Evolutionary conservation across 1,284 basidiomycete species (phyloP), one percentile per base, ranked within the genome.

Genomic region (Ganoderma meredithae): DNA sequence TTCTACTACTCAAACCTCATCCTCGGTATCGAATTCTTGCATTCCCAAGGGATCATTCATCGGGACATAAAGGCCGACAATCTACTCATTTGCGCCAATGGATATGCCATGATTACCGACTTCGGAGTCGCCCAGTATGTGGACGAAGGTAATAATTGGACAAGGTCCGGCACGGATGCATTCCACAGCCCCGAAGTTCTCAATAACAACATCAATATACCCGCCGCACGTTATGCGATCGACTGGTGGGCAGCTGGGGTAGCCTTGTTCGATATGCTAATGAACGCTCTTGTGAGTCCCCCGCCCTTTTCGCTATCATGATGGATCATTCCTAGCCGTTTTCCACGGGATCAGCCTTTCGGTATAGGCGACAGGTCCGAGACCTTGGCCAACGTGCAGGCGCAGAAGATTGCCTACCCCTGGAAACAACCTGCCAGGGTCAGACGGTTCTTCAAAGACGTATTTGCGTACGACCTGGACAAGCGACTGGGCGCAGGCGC

Each of bases 41-140:
- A 93, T 74, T 82, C 79, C 43, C 85, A 91, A 71, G 89, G 89
- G 67, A 88, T 95, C 71, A 88, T 93, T 5, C 95, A 96, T 78
- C 86, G 93, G n/a, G 93, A 96, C 77, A 84, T 96, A 74, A 95
- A 96, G 78, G 93, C 93, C 10, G 91, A 90, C 74, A 96, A 96
- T 73, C 90, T 96, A 66, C 83, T 96, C 41, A 82, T 96, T 63
- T 85, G 84, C 60, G 75, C 79, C 1, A 84, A 88, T 69, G 87
- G 88, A 22, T 89, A 90, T 74, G 78, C 94, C 74, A 87, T 88
- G 78, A 83, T 95, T 31, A 88, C 87, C 10, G 93, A 95, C 77
- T 93, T 95, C 77, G 92, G 92, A 8, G 76, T 86, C 52, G 85
- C 88, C 2, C 88, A 87, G 71, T 81, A 84, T 49, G 84, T 71